Evolutionary conservation across 352 stramenopile species (phyloP).

Genomic region (Globisporangium cylindrosporum): DNA sequence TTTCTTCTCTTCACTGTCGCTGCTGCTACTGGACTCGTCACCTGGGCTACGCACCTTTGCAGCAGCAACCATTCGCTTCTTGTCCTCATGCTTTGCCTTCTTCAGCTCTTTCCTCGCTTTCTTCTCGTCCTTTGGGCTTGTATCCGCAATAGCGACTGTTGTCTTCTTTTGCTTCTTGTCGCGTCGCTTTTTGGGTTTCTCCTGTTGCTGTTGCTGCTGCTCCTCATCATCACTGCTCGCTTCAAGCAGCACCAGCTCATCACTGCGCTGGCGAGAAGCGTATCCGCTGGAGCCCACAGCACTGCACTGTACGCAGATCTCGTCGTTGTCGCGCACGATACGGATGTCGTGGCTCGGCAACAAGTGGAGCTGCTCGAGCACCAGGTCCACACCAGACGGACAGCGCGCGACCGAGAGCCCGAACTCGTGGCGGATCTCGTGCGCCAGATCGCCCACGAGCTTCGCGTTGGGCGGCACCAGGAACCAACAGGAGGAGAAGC

Average conservation of each 20-base stretch:
- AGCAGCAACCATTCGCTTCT: conserved; percentile 3
- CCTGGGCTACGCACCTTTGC: conserved; percentile 9
- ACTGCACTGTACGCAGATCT: conserved; percentile 47
- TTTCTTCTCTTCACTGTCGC: neutral
- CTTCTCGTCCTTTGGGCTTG: neutral
- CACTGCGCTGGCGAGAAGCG: neutral
- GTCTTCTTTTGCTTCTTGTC: neutral
- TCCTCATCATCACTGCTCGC: neutral
- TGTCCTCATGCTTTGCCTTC: conserved; percentile 6
- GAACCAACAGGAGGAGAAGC: conserved; percentile 69
- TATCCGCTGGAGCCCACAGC: neutral
- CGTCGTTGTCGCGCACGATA: conserved; percentile 65
- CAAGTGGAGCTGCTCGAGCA: conserved; percentile 57
- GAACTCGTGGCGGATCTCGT: conserved; percentile 60
- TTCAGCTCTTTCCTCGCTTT: conserved; percentile 17
- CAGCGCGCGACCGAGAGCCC: conserved; percentile 35
- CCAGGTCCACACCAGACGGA: conserved; percentile 48
- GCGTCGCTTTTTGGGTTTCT: neutral
- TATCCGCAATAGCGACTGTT: neutral
- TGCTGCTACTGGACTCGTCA: conserved; percentile 6
- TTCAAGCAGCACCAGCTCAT: neutral
- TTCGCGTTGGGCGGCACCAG: conserved; percentile 41
- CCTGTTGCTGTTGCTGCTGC: neutral
- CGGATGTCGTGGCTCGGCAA: conserved; percentile 52
- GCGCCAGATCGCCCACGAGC: conserved; percentile 59